Evolutionary conservation across 148 eudicot species (phyloP).

Genomic region (Cornus suecica): DNA sequence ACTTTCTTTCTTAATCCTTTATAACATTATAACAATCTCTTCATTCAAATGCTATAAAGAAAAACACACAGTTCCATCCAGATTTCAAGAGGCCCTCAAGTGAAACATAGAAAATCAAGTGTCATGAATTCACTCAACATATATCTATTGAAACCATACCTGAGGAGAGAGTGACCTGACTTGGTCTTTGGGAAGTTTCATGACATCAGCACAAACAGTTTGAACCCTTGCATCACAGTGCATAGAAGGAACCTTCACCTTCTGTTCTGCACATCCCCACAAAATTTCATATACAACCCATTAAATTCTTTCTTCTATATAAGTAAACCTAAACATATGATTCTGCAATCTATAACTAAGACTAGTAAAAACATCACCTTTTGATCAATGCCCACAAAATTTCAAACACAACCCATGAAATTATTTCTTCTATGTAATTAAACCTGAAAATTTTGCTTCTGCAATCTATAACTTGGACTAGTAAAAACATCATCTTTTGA

Average conservation of each 20-base stretch:
- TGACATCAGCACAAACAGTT: slow-evolving; percentile 80
- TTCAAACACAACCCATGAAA: slow-evolving; percentile 11
- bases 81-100: too few relatives aligned
- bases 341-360: background rate
- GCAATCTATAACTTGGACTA: background rate
- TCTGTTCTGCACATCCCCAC: slow-evolving; percentile 59
- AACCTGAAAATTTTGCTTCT: background rate
- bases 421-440: background rate
- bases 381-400: slow-evolving; percentile 64
- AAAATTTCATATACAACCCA: slow-evolving; percentile 10
- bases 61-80: too few relatives aligned
- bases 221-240: slow-evolving; percentile 83
- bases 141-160: slow-evolving; percentile 32
- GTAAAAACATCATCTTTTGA: slow-evolving; percentile 44
- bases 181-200: slow-evolving; percentile 60
- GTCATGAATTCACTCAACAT: background rate
- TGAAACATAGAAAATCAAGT: background rate
- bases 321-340: background rate
- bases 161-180: slow-evolving; percentile 68
- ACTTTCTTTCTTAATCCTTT: too few relatives aligned
- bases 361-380: slow-evolving; percentile 39
- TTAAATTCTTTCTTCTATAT: background rate
- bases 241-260: slow-evolving; percentile 76
- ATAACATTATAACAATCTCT: too few relatives aligned
- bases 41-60: too few relatives aligned